These are phyloP conservation scores for Parietaria judaica DNA, from an alignment of 306 rosid genomes.

Conservation along the genomic window DNA sequence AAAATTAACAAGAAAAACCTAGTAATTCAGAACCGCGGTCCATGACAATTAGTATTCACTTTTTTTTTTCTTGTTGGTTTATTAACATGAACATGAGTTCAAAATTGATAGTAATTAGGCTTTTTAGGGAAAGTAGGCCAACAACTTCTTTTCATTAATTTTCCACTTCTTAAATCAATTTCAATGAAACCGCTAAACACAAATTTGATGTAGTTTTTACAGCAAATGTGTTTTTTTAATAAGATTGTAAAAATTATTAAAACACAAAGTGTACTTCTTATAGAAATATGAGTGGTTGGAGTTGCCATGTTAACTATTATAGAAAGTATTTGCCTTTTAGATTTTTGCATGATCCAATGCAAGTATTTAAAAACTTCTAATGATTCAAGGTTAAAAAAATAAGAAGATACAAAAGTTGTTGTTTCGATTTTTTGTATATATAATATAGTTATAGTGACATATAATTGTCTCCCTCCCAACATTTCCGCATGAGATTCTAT, in stretches of 20 bases:
- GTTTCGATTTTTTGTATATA: neutral
- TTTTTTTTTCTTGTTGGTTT: neutral
- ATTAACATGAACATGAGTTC: constrained; percentile 2
- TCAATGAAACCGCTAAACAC: constrained; percentile 18
- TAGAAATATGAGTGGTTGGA: too few relatives aligned
- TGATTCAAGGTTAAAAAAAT: neutral
- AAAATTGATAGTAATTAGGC: constrained; percentile 40
- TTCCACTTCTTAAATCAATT: constrained; percentile 3
- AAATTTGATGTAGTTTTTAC: too few relatives aligned
- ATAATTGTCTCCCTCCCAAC: constrained; percentile 32
- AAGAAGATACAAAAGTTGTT: neutral
- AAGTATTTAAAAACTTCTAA: constrained; percentile 9
- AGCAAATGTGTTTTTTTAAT: too few relatives aligned
- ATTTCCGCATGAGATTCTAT: constrained; percentile 48
- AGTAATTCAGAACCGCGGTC: too few relatives aligned
- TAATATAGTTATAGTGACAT: constrained; percentile 16
- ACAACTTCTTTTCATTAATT: constrained; percentile 21
- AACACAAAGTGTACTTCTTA: too few relatives aligned
- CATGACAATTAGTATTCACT: too few relatives aligned
- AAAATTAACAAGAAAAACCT: too few relatives aligned
- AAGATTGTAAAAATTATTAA: too few relatives aligned
- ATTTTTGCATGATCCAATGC: constrained; percentile 53
- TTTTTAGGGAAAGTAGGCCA: constrained; percentile 50
- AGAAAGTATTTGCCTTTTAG: constrained; percentile 42
- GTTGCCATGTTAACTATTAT: neutral